phyloP scores from a whole-genome alignment of 2,329 filamentous ascomycete genomes.

The Cercospora sp. region DNA sequence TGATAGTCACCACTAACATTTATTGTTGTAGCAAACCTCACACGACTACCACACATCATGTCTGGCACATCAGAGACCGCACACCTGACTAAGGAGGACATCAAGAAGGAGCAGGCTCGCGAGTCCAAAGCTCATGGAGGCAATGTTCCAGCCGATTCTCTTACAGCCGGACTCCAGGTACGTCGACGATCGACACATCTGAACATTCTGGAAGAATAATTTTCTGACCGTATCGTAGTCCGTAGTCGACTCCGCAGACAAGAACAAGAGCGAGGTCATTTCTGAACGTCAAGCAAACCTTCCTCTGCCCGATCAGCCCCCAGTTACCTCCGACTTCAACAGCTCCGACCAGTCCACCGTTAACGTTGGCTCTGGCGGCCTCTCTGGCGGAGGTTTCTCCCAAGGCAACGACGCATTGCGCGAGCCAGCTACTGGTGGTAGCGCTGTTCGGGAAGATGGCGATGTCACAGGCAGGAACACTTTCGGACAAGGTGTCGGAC shows the following conservation, averaged over 20 bases:
- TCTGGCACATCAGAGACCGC: slow-evolving; percentile 44
- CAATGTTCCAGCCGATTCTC: slow-evolving; percentile 46
- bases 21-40: not conserved
- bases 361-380: slow-evolving; percentile 66
- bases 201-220: not conserved
- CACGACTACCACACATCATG: slow-evolving; percentile 29
- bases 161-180: slow-evolving; percentile 51
- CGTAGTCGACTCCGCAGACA: slow-evolving; percentile 34
- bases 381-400: slow-evolving; percentile 38
- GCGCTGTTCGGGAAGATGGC: slow-evolving; percentile 52
- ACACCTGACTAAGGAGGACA: slow-evolving; percentile 51
- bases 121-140: slow-evolving; percentile 44
- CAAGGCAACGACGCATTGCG: slow-evolving; percentile 52
- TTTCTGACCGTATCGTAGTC: slow-evolving; percentile 22
- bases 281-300: slow-evolving; percentile 70
- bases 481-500: slow-evolving; percentile 55
- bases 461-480: slow-evolving; percentile 55
- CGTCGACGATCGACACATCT: slow-evolving; percentile 8
- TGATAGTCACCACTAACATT: not conserved
- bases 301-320: slow-evolving; percentile 75
- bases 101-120: slow-evolving; percentile 51
- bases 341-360: slow-evolving; percentile 67
- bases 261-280: slow-evolving; percentile 64
- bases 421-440: slow-evolving; percentile 54
- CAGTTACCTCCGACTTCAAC: slow-evolving; percentile 74